These are phyloP conservation scores for Xylaria bambusicola DNA, from an alignment of 495 filamentous ascomycete genomes.

Conservation along the genomic window DNA sequence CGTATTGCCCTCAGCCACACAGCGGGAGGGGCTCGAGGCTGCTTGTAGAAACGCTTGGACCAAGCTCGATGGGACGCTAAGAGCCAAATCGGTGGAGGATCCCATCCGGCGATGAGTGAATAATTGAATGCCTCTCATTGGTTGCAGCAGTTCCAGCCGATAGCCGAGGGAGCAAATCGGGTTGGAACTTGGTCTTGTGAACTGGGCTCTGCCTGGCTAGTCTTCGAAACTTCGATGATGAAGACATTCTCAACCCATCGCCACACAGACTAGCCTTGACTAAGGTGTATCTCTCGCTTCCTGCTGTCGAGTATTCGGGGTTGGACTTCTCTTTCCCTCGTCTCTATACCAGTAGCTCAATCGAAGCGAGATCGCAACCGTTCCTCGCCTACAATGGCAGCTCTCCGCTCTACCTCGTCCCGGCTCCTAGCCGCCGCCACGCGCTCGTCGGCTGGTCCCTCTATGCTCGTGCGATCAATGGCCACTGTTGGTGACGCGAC, in stretches of 20 bases:
- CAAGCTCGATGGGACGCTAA: too few relatives aligned
- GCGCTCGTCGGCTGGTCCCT: conserved; percentile 37
- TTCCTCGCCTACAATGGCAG: conserved; percentile 62
- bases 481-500: conserved; percentile 50
- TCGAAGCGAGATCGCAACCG: background rate
- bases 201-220: background rate
- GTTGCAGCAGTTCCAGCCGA: conserved; percentile 19
- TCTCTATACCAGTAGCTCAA: background rate
- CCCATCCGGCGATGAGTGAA: conserved; percentile 22
- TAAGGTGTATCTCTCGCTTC: conserved; percentile 11
- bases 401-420: conserved; percentile 69
- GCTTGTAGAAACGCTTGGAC: too few relatives aligned
- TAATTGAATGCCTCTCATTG: conserved; percentile 37
- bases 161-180: conserved; percentile 39
- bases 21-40: too few relatives aligned
- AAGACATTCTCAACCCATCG: conserved; percentile 26
- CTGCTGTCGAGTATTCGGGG: background rate
- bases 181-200: conserved; percentile 25
- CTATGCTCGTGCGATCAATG: conserved; percentile 47
- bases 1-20: too few relatives aligned
- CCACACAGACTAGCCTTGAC: conserved; percentile 24
- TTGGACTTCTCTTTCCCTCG: background rate
- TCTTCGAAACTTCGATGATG: conserved; percentile 31
- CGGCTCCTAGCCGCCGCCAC: conserved; percentile 60
- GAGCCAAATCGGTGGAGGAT: background rate